Base-by-base conservation (phyloP, 257 asterid genomes). In the Ilex asprella region DNA sequence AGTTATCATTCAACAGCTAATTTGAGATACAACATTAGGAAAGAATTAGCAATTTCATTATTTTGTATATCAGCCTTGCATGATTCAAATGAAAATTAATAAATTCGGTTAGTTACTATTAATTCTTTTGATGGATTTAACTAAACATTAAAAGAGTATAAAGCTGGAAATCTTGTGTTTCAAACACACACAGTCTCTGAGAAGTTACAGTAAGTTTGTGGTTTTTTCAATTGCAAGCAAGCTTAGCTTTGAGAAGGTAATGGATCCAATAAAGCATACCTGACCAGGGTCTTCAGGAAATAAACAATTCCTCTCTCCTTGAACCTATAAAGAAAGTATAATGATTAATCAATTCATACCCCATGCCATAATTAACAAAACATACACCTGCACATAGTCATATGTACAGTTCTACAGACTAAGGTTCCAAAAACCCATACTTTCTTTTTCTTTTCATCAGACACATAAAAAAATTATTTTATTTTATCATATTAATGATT, bases 221-320 rank as follows among this genome's bases (percentile, higher is more conserved):
- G 41, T 2, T 8, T 35, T 8, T 35, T 35, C 41, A 35, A 3
- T 35, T 8, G 41, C 41, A 35, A 35, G 41, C 41, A 35, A 35
- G 41, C 8, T 6, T 32, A 56, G 58, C 16, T 65, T 65, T 56
- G 41, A 13, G 46, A 15, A 59, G 39, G 41, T 49, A 73, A 68
- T 55, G 60, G 73, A 59, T 73, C 72, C 72, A 73, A 64, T 66
- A 70, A 71, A 69, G 64, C 50, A 66, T 78, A 81, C 91, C 81
- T 84, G 88, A 62, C 91, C 91, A 70, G 86, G 82, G 63, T 84
- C 88, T 69, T 81, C 84, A 2, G 87, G 87, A 63, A 84, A 84
- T 76, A 79, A 74, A 73, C 75, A 76, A 79, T 66, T 75, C 72
- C 78, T 77, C 76, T 79, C 81, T n/a, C 78, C 77, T 64, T 75